These are phyloP conservation scores for Thinopyrum elongatum DNA, from an alignment of 176 grass and related monocot species.

Conservation along the genomic window DNA sequence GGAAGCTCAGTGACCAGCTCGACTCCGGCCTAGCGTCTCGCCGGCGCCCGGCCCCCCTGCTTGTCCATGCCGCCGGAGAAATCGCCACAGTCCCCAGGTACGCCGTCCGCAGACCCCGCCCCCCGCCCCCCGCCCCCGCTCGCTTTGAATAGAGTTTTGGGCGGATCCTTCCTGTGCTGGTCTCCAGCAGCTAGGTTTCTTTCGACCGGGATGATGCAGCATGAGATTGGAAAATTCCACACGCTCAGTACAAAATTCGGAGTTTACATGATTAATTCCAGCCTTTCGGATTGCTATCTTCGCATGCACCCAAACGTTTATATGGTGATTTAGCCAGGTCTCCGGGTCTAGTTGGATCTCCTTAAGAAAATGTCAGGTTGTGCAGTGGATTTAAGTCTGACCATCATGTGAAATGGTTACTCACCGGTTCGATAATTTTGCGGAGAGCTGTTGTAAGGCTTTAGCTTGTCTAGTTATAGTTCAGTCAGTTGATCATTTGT, in stretches of 20 bases:
- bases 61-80: constrained; percentile 41
- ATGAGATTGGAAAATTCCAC: background rate
- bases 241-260: background rate
- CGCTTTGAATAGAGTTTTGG: background rate
- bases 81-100: constrained; percentile 22
- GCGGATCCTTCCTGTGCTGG: background rate
- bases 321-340: background rate
- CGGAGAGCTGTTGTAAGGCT: background rate
- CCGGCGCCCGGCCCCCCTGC: background rate
- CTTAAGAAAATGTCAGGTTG: background rate
- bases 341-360: background rate
- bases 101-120: too few species aligned
- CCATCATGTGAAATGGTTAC: background rate
- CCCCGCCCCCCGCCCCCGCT: too few species aligned
- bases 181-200: background rate
- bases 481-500: background rate
- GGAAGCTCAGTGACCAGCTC: background rate
- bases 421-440: background rate
- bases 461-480: background rate
- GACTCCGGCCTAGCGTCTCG: background rate
- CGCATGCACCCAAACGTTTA: background rate
- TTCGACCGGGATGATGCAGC: background rate
- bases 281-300: background rate
- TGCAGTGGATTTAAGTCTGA: constrained; percentile 4
- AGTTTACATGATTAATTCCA: background rate